Evolutionary conservation across 2,329 filamentous ascomycete species (phyloP), one percentile per base, ranked within the genome.

Genomic region (Didymella arachidicola): DNA sequence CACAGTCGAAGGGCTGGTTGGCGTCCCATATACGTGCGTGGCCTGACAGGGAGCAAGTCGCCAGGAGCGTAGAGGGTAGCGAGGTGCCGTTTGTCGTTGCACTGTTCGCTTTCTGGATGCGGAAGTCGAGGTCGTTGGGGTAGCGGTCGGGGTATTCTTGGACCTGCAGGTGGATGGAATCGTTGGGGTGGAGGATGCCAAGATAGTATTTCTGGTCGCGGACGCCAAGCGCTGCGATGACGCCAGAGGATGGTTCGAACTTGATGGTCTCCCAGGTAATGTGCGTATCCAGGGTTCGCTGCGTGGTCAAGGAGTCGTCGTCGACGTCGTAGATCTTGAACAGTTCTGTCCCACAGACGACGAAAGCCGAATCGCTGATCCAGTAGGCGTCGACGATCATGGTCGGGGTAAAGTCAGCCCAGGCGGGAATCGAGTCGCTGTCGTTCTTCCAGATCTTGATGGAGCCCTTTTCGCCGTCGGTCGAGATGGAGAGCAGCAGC

Each of bases 361-460:
- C 72, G 59, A 83, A 81, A 2, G 72, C 71, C 3, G 77, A 73
- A 14, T 79, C 75, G 43, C 69, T 77, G 39, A 77, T 77, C 80
- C 80, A 82, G 12, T 75, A 73, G 1, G 78, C 80, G 57, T 82
- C 80, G 26, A 77, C 70, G 1, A 81, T 75, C 52, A 72, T 72
- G 4, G 74, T 72, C 22, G 79, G 76, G 10, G 75, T 77, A 47
- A 80, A 80, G 18, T 77, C 71, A 25, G 72, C 74, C 74, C 76
- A 80, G 4, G 77, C 67, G 5, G 79, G 78, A 27, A 79, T 76
- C 22, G 70, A 71, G 43, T 74, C 69, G 50, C 67, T 65, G 47
- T 70, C 67, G 45, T 71, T 69, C 36, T 72, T 77, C 75, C 75
- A 79, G 22, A 78, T 68, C 44, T 75, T 75, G 53, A 79, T 78